Base-by-base conservation (phyloP, 1,284 basidiomycete species). In the Mycena citricolor region DNA sequence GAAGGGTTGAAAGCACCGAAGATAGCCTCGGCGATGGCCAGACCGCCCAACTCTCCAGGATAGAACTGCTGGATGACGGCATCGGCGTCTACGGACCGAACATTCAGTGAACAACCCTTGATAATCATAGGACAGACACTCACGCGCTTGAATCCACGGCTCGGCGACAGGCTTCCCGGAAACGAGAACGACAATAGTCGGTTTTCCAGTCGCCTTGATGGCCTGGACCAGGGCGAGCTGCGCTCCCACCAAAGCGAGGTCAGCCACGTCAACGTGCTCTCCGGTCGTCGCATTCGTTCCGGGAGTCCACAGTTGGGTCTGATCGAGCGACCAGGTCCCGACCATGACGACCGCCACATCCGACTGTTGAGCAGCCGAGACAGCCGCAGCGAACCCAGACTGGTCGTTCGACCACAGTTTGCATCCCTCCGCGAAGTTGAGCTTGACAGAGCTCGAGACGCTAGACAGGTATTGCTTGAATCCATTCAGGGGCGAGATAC, bases 31-130 rank as follows among this genome's bases (percentile, higher is more conserved):
- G 83, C 81, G 1, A 86, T 59, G 2, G 83, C 81, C 2, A 77
- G 66, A 6, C 81, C 81, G 47, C 81, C 81, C 22, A 79, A 66
- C 59, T 86, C 83, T 0, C 82, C 83, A 8, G 80, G 80, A 54
- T 86, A 86, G 64, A 86, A 84, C 58, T 86, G 81, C 54, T 84
- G 81, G 3, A 86, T 61, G 8, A 86, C 77, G 0, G 80, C 82
- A 52, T 82, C 78, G 23, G 76, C 79, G 51, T 83, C 79, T 82
- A 46, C 2, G 46, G 14, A 22, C n/a, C n/a, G n/a, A n/a, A 30
- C 39, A 21, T 42, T 30, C 26, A 41, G 24, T 13, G n/a, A 26
- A 31, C 14, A 23, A 29, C 7, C 4, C 11, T 21, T 19, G 4
- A 22, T 39, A 41, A 7, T 2, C 1, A 7, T 2, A 11, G 37